Percentiles rank a stretch among this genome's conserved stretches.
Conservation (phyloP, 2,329 filamentous ascomycete species). For the Apiospora hydei region DNA sequence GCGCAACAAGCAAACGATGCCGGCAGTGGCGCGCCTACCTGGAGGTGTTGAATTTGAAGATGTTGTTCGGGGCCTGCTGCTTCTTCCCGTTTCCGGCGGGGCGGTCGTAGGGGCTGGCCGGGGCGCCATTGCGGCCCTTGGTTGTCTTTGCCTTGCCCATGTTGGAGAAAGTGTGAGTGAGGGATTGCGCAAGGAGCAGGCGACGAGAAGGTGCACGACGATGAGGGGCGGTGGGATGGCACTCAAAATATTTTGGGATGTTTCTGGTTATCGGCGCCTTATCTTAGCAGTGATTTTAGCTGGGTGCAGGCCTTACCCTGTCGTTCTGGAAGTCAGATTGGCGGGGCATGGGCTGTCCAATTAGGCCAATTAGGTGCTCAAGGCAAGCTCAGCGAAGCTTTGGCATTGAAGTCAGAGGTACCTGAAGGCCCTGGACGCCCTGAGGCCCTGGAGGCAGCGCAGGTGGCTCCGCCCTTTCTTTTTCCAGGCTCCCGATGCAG, state of each 20-base stretch:
- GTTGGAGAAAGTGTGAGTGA: slow-evolving; percentile 3
- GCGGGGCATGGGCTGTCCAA: not conserved
- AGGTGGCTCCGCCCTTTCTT: not conserved
- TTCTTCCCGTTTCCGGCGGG: slow-evolving; percentile 36
- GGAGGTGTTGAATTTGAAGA: slow-evolving; percentile 95
- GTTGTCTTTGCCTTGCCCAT: slow-evolving; percentile 52
- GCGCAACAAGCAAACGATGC: not conserved
- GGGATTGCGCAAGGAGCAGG: not conserved
- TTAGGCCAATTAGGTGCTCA: not conserved
- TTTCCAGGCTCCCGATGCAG: not conserved
- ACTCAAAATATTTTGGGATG: slow-evolving; percentile 20
- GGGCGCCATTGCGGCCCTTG: slow-evolving; percentile 43
- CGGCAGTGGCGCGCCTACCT: not conserved
- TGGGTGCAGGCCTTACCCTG: not conserved
- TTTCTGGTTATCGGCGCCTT: not conserved
- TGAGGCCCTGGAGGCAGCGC: not conserved
- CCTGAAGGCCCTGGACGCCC: not conserved
- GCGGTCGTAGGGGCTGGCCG: slow-evolving; percentile 51
- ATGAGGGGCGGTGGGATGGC: slow-evolving; percentile 20
- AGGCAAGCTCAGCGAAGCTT: not conserved
- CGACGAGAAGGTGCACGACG: slow-evolving; percentile 2
- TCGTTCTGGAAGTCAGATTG: not conserved
- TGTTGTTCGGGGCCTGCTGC: slow-evolving; percentile 68
- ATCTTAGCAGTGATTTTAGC: slow-evolving; percentile 10
- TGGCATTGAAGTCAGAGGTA: not conserved